Evolutionary conservation across 495 filamentous ascomycete species (phyloP).

Genomic region (Tuber indicum): DNA sequence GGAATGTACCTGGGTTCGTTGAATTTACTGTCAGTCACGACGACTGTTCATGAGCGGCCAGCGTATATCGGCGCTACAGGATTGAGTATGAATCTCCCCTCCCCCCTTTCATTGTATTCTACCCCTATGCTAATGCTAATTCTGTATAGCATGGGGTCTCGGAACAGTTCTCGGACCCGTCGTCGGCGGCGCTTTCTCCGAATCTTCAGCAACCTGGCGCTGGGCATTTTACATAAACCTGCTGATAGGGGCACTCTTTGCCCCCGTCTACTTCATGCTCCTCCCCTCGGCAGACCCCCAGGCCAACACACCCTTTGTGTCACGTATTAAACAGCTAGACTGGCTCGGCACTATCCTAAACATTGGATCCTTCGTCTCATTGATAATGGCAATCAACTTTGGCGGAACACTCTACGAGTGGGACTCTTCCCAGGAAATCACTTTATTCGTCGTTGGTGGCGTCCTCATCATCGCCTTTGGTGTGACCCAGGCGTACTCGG

Average conservation of each 20-base stretch:
- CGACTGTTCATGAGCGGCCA: slow-evolving; percentile 46
- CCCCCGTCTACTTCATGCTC: slow-evolving; percentile 54
- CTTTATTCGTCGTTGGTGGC: slow-evolving; percentile 50
- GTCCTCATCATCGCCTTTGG: slow-evolving; percentile 49
- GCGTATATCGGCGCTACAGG: slow-evolving; percentile 47
- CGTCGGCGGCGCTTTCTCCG: slow-evolving; percentile 24
- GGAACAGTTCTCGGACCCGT: slow-evolving; percentile 24
- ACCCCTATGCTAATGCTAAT: background rate
- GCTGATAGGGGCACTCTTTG: slow-evolving; percentile 49
- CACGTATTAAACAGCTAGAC: slow-evolving; percentile 47
- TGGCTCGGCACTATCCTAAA: slow-evolving; percentile 47
- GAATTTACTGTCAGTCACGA: slow-evolving; percentile 46
- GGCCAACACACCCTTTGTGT: slow-evolving; percentile 40
- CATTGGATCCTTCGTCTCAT: slow-evolving; percentile 44
- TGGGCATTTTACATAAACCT: slow-evolving; percentile 68
- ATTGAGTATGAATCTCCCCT: background rate
- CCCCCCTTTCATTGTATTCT: background rate
- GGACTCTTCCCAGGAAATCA: slow-evolving; percentile 51
- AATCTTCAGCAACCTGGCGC: slow-evolving; percentile 26
- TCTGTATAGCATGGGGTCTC: slow-evolving; percentile 19
- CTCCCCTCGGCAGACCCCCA: slow-evolving; percentile 50
- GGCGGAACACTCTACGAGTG: slow-evolving; percentile 53
- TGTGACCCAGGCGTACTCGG: slow-evolving; percentile 50
- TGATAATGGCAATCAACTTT: slow-evolving; percentile 53
- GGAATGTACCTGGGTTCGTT: slow-evolving; percentile 53